These are phyloP conservation scores for Pestalotiopsis sp. DNA, from an alignment of 2,329 filamentous ascomycete genomes.

Conservation along the genomic window DNA sequence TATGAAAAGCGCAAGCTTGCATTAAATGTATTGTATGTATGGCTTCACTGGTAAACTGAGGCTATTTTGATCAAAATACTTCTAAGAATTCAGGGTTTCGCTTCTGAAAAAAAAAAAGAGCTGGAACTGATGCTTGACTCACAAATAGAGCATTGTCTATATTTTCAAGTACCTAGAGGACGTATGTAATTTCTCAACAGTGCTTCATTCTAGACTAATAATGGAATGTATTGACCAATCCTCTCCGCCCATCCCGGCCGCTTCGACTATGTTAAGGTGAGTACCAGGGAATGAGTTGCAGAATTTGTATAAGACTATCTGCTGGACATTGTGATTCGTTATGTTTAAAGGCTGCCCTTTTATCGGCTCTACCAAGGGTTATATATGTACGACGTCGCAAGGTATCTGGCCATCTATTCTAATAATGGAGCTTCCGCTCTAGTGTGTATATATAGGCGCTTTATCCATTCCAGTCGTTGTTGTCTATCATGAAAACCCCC, in stretches of 20 bases:
- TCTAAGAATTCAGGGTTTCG: too few species aligned
- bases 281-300: too few species aligned
- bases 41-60: not conserved
- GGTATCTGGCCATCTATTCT: not conserved
- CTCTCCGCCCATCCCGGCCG: too few species aligned
- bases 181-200: not conserved
- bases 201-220: not conserved
- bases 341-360: too few species aligned
- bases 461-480: not conserved
- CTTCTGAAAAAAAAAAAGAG: too few species aligned
- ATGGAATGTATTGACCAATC: too few species aligned
- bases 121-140: not conserved
- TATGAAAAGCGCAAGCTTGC: not conserved
- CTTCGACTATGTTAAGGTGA: too few species aligned
- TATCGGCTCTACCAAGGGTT: not conserved
- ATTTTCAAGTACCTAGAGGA: not conserved
- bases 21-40: not conserved
- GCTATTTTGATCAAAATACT: not conserved
- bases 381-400: not conserved
- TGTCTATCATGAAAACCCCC: not conserved
- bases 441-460: not conserved
- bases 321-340: too few species aligned
- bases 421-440: not conserved
- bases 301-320: too few species aligned
- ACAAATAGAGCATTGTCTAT: not conserved